Percentiles rank a stretch among this genome's conserved stretches.
Evolutionary conservation across 2,329 filamentous ascomycete genomes (phyloP).

Genomic region (Coniochaeta sp.): DNA sequence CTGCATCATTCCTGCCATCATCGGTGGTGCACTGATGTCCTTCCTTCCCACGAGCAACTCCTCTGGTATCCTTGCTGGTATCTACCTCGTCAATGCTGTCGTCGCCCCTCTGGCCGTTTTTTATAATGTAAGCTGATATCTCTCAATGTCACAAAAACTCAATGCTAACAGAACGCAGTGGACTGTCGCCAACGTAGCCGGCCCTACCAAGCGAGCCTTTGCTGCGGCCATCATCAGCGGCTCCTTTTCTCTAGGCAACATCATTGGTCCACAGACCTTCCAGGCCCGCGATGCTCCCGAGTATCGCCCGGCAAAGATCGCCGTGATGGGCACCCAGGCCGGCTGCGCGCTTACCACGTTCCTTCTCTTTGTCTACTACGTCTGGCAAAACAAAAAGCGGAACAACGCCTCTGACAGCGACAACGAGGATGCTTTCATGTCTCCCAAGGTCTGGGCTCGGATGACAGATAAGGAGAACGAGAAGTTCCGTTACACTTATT

Average conservation of each 20-base stretch:
- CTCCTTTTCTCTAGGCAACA: conserved; percentile 45
- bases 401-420: conserved; percentile 16
- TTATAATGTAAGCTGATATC: conserved; percentile 28
- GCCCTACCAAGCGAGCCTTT: conserved; percentile 43
- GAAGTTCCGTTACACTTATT: conserved; percentile 41
- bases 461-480: conserved; percentile 51
- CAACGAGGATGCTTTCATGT: conserved; percentile 31
- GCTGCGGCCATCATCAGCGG: conserved; percentile 40
- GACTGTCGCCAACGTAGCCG: conserved; percentile 42
- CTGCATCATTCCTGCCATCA: conserved; percentile 37
- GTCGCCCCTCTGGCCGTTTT: conserved; percentile 36
- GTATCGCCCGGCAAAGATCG: conserved; percentile 45
- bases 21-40: conserved; percentile 45
- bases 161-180: conserved; percentile 22
- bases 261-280: conserved; percentile 51
- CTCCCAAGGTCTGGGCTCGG: conserved; percentile 35
- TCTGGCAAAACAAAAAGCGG: conserved; percentile 36
- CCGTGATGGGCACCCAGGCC: conserved; percentile 43
- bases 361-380: conserved; percentile 40
- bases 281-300: conserved; percentile 41
- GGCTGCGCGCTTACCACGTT: conserved; percentile 33
- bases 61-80: conserved; percentile 37
- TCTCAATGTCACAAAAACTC: not conserved
- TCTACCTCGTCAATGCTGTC: conserved; percentile 44
- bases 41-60: conserved; percentile 38